Evolutionary conservation across 2,329 filamentous ascomycete species (phyloP).

Genomic region (Bipolaris cookei): DNA sequence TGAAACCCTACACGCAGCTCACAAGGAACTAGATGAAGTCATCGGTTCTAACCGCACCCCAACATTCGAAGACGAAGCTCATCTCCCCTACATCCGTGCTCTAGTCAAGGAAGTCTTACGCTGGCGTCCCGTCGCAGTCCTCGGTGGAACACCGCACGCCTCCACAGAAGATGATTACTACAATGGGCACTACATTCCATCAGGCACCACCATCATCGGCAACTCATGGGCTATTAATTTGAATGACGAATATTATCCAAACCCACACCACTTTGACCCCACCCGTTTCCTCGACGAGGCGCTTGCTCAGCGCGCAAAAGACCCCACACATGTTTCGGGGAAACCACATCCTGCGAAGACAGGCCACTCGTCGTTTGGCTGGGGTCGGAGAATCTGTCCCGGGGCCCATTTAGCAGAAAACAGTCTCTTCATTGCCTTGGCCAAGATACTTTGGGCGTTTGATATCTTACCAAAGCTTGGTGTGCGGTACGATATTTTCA

Average conservation of each 20-base stretch:
- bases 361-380: constrained; percentile 46
- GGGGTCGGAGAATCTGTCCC: constrained; percentile 45
- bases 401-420: constrained; percentile 42
- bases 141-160: constrained; percentile 57
- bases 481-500: constrained; percentile 48
- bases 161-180: constrained; percentile 58
- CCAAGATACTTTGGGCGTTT: constrained; percentile 46
- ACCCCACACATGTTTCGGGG: constrained; percentile 20
- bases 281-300: constrained; percentile 47
- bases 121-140: constrained; percentile 51
- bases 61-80: constrained; percentile 46
- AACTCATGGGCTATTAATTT: constrained; percentile 56
- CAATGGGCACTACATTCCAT: constrained; percentile 57
- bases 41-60: constrained; percentile 42
- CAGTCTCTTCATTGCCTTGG: constrained; percentile 41
- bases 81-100: constrained; percentile 50
- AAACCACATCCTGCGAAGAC: constrained; percentile 39
- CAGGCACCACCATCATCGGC: constrained; percentile 55
- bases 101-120: constrained; percentile 47
- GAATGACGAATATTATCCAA: constrained; percentile 50
- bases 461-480: constrained; percentile 43
- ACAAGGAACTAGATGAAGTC: constrained; percentile 51
- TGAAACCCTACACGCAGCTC: constrained; percentile 51
- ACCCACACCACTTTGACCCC: constrained; percentile 51
- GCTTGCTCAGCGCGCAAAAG: constrained; percentile 26